phyloP scores from a whole-genome alignment of 257 asterid genomes.

The Solanum medicagineum region DNA sequence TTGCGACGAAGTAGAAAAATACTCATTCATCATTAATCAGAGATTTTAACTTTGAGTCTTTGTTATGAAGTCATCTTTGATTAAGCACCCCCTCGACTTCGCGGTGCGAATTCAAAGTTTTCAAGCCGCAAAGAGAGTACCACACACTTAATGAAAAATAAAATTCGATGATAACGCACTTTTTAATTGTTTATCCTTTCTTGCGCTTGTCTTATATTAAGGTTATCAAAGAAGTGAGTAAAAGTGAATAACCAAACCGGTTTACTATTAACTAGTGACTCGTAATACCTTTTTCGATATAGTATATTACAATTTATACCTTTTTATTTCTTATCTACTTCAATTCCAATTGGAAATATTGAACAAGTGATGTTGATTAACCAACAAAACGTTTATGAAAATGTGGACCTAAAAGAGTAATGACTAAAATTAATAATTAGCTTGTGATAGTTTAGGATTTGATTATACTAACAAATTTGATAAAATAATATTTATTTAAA shows the following conservation, averaged over 20 bases:
- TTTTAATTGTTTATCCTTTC: too few species aligned
- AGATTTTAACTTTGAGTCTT: not conserved
- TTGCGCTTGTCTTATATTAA: too few species aligned
- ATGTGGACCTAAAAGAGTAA: not conserved
- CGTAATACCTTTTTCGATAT: too few species aligned
- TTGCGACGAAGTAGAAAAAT: not conserved
- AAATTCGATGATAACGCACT: too few species aligned
- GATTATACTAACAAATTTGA: not conserved
- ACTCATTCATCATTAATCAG: not conserved
- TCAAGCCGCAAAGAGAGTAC: too few species aligned
- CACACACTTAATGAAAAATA: too few species aligned
- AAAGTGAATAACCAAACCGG: too few species aligned
- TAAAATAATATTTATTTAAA: not conserved
- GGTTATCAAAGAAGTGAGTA: too few species aligned
- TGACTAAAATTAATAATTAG: not conserved
- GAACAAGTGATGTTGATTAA: not conserved
- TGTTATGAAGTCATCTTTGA: not conserved
- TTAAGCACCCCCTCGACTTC: not conserved
- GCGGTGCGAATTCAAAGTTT: accelerated
- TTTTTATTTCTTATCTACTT: not conserved
- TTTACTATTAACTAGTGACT: too few species aligned
- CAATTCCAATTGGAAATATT: not conserved
- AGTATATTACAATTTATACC: not conserved
- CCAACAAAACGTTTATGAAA: not conserved
- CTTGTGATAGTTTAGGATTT: not conserved